Conservation (phyloP, 208 protist species). For the Entamoeba invadens region DNA sequence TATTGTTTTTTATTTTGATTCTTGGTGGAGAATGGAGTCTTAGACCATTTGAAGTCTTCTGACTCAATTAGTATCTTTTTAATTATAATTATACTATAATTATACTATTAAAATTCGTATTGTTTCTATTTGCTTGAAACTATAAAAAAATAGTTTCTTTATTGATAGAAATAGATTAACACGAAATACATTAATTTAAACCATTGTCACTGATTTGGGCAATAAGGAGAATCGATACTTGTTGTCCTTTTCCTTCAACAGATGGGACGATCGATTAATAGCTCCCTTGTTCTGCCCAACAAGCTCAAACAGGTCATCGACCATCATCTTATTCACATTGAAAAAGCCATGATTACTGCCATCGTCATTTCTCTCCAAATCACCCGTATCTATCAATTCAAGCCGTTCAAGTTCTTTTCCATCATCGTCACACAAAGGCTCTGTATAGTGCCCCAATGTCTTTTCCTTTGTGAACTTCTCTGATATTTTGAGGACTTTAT, state of each 20-base stretch:
- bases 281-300: background rate
- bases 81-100: no score
- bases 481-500: background rate
- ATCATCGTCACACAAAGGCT: background rate
- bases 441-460: background rate
- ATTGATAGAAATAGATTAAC: no score
- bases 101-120: no score
- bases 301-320: background rate
- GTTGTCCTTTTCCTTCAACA: background rate
- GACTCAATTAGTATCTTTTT: no score
- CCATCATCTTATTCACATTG: background rate
- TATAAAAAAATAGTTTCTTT: no score
- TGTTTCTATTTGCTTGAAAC: no score
- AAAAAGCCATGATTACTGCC: background rate
- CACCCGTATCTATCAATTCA: background rate
- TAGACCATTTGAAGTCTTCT: no score
- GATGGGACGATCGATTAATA: background rate
- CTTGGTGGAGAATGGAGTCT: no score
- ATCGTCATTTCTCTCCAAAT: background rate
- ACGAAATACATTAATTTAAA: no score
- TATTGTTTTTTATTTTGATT: no score
- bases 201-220: background rate
- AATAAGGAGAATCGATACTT: background rate
- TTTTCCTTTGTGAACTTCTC: background rate
- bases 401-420: background rate